phyloP scores from a whole-genome alignment of 2,329 filamentous ascomycete species.

The Fusarium abutilonis region DNA sequence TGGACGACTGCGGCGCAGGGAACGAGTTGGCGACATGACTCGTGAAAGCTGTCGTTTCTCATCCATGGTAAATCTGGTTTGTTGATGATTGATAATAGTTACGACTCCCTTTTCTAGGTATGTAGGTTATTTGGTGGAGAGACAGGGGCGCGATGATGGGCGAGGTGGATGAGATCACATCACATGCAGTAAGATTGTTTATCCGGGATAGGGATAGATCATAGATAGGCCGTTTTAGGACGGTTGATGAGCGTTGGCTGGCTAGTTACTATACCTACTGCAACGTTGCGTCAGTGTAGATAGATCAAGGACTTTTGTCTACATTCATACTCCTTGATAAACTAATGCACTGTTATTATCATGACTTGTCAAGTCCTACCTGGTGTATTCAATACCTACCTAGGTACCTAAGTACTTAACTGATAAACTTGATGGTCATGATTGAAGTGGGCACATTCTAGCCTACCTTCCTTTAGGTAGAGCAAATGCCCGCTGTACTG shows the following conservation, averaged over 20 bases:
- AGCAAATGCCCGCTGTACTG: neutral
- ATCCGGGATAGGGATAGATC: constrained; percentile 17
- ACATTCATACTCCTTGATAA: neutral
- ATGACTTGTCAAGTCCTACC: neutral
- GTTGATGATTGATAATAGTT: constrained; percentile 6
- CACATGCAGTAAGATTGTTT: constrained; percentile 36
- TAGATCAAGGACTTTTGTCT: neutral
- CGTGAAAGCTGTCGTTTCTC: constrained; percentile 43
- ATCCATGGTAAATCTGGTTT: constrained; percentile 42
- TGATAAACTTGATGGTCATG: too few species aligned
- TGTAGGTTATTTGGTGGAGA: constrained; percentile 9
- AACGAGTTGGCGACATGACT: constrained; percentile 39
- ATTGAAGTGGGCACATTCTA: too few species aligned
- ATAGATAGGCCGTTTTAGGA: constrained; percentile 11
- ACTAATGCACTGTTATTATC: neutral
- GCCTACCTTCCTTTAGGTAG: too few species aligned
- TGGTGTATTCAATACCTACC: neutral
- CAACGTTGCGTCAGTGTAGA: constrained; percentile 1
- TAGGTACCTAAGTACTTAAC: too few species aligned
- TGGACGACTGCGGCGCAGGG: constrained; percentile 41
- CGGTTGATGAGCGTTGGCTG: constrained; percentile 5
- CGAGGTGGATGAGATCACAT: constrained; percentile 21
- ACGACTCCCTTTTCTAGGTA: neutral
- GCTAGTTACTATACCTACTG: neutral
- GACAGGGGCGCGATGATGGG: constrained; percentile 5